phyloP scores from a whole-genome alignment of 2,329 filamentous ascomycete species.

The Cryoendolithus antarcticus region DNA sequence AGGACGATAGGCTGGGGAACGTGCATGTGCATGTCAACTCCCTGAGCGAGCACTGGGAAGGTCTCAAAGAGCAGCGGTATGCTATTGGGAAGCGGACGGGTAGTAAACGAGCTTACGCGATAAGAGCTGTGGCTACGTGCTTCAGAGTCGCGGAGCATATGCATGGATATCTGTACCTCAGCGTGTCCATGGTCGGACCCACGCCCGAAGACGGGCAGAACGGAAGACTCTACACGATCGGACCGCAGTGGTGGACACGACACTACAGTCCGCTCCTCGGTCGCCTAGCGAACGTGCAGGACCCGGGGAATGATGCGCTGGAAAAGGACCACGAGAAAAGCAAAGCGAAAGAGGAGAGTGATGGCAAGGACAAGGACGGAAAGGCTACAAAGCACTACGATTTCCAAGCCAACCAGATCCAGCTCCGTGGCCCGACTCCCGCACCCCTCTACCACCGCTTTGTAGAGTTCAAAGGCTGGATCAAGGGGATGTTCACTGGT shows the following conservation, averaged over 20 bases:
- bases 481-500: constrained; percentile 76
- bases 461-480: constrained; percentile 83
- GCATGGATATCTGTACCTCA: constrained; percentile 58
- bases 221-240: constrained; percentile 65
- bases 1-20: constrained; percentile 79
- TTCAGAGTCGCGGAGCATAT: constrained; percentile 52
- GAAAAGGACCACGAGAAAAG: constrained; percentile 21
- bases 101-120: constrained; percentile 73
- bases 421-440: constrained; percentile 73
- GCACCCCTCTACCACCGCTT: constrained; percentile 75
- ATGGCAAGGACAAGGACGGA: neutral
- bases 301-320: constrained; percentile 25
- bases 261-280: constrained; percentile 87
- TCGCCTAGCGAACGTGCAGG: constrained; percentile 44
- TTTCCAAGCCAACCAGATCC: constrained; percentile 88
- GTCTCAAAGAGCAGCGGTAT: constrained; percentile 52
- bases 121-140: constrained; percentile 57
- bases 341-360: constrained; percentile 4
- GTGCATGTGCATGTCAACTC: constrained; percentile 55
- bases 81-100: constrained; percentile 71
- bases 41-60: constrained; percentile 54
- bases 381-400: constrained; percentile 42
- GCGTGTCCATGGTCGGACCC: constrained; percentile 63
- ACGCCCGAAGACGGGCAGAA: constrained; percentile 47
- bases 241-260: constrained; percentile 63